Base-by-base conservation (phyloP, 345 rosid species). In the Rhodomyrtus tomentosa region DNA sequence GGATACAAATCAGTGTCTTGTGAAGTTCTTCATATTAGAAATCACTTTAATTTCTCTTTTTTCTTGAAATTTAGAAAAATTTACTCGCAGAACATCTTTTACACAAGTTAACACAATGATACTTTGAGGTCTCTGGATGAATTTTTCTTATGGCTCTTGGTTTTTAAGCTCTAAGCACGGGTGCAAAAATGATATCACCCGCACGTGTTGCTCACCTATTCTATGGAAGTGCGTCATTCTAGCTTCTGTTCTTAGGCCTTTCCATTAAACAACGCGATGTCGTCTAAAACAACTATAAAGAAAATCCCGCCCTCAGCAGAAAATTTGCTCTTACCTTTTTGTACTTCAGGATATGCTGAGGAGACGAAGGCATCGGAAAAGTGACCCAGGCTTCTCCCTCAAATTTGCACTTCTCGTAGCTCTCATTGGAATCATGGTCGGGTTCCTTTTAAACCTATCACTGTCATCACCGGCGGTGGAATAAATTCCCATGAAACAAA, bases 321-420 rank as follows among this genome's bases (percentile, higher is more conserved):
- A 49, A 32, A 38, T 59, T 27, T 81, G 27, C 32, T 9, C 11
- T 49, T 82, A 13, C 48, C 45, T 50, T 80, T 29, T n/a, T 6
- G 50, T 85, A 25, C 36, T 86, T 45, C 90, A 96, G 98, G 98
- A 95, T 32, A 85, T 88, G 92, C 84, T 92, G 91, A 95, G 89
- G 92, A 94, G 92, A 89, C 88, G 93, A 87, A 92, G 90, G 89
- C 90, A 88, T 79, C 90, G 88, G 81, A 93, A 92, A 89, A 88
- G 84, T 25, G 88, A 86, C 55, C 73, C 84, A 1, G 96, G 96
- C 81, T 91, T 96, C 89, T 94, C 99, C 55, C 56, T 95, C 59
- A 92, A 87, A 82, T 93, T 95, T 55, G 98, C 98, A 24, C 91
- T 91, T 25, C 62, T 94, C 55, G 98, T 96, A 85, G 98, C 95